Conservation (phyloP, 495 filamentous ascomycete genomes). For the Penicillium pancosmium region DNA sequence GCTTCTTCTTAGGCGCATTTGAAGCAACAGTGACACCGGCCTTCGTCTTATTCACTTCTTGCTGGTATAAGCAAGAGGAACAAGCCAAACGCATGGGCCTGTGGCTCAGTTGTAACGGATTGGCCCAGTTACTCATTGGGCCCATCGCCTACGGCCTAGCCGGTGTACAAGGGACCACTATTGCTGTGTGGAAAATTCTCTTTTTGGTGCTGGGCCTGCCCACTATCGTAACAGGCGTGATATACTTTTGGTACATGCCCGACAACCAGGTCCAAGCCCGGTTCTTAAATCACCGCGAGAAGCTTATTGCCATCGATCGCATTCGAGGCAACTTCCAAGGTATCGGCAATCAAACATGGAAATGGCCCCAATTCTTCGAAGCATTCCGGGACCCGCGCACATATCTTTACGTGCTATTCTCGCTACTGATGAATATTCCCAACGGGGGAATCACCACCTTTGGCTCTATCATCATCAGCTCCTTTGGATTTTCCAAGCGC, state of each 20-base stretch:
- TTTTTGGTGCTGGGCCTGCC: slow-evolving; percentile 35
- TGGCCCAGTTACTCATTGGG: slow-evolving; percentile 31
- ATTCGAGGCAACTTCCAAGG: slow-evolving; percentile 54
- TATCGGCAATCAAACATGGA: slow-evolving; percentile 53
- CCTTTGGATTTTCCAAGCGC: slow-evolving; percentile 25
- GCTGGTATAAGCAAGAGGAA: slow-evolving; percentile 55
- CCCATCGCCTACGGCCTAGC: slow-evolving; percentile 38
- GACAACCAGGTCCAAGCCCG: slow-evolving; percentile 45
- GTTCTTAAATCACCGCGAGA: slow-evolving; percentile 40
- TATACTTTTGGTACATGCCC: slow-evolving; percentile 44
- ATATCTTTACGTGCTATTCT: not conserved
- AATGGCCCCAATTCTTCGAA: slow-evolving; percentile 49
- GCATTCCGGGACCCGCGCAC: slow-evolving; percentile 30
- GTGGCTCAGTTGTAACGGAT: slow-evolving; percentile 54
- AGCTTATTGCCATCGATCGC: slow-evolving; percentile 50
- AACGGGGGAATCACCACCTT: slow-evolving; percentile 37
- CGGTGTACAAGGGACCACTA: slow-evolving; percentile 18
- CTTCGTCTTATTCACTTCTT: slow-evolving; percentile 40
- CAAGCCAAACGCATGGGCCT: slow-evolving; percentile 48
- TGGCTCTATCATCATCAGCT: slow-evolving; percentile 28
- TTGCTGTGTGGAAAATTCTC: slow-evolving; percentile 35
- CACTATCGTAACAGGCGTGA: slow-evolving; percentile 32
- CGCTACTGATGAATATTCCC: slow-evolving; percentile 20
- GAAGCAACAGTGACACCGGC: slow-evolving; percentile 59
- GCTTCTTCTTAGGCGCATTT: slow-evolving; percentile 62